Conservation (phyloP, 495 filamentous ascomycete genomes). For the Penicillium lagena region DNA sequence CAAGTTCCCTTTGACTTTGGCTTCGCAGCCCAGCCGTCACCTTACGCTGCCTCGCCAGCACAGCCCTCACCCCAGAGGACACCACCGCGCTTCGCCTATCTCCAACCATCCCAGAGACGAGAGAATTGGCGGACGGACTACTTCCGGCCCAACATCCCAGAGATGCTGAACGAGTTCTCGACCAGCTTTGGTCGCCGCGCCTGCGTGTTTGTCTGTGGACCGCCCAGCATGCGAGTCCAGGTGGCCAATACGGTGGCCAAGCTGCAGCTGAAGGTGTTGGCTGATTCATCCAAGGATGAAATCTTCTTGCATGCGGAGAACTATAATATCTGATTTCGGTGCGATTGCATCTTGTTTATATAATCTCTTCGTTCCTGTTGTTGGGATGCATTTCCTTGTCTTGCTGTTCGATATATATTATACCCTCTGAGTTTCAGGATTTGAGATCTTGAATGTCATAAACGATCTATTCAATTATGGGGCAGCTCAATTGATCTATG, state of each 20-base stretch:
- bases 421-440: too few relatives aligned
- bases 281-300: conserved; percentile 71
- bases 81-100: conserved; percentile 74
- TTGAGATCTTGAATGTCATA: too few relatives aligned
- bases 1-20: conserved; percentile 27
- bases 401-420: too few relatives aligned
- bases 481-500: too few relatives aligned
- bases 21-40: conserved; percentile 6
- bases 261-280: conserved; percentile 77
- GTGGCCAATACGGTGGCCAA: conserved; percentile 77
- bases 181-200: conserved; percentile 74
- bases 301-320: conserved; percentile 95
- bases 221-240: conserved; percentile 78
- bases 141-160: conserved; percentile 79
- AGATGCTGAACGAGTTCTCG: conserved; percentile 75
- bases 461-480: too few relatives aligned
- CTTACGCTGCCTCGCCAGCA: not conserved
- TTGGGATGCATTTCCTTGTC: too few relatives aligned
- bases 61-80: conserved; percentile 9
- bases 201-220: conserved; percentile 91
- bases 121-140: conserved; percentile 89
- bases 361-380: not conserved
- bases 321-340: conserved; percentile 60
- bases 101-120: conserved; percentile 56
- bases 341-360: conserved; percentile 1